Base-by-base conservation (phyloP, 768 basidiomycete species). In the Gelatoporia subvermispora region DNA sequence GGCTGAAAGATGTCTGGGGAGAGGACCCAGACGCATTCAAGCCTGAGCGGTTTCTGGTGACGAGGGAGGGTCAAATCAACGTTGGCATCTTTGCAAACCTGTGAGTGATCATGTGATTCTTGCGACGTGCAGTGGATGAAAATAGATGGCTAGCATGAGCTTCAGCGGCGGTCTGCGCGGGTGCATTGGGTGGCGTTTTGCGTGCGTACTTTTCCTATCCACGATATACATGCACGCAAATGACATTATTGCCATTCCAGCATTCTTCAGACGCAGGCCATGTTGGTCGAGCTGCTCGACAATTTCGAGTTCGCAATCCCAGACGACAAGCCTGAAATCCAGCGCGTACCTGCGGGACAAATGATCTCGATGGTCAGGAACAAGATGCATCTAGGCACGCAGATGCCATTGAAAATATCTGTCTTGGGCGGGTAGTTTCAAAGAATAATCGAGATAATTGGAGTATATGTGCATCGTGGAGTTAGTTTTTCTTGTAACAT, bases 341-440 rank as follows among this genome's bases (percentile, higher is more conserved):
- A 60, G 15, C 60, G 70, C 41, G 54, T 64, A 17, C 61, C 65
- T 4, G 60, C 62, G 1, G 65, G 62, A 0, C 39, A 67, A n/a
- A 66, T 70, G 62, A 42, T 57, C 3, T 69, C 70, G 8, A 63
- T 71, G 56, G 61, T 68, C 16, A 54, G 59, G 47, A 60, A 58
- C 3, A 62, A 60, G 43, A 54, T 60, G 43, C 2, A 51, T 21
- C 49, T 55, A 37, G 65, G 67, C 8, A 43, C 62, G 2, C 64
- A 65, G 52, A 65, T 71, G 67, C 68, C 68, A n/a, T 49, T 72
- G 15, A 52, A 56, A 18, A 59, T 70, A n/a, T n/a, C n/a, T n/a
- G n/a, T n/a, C n/a, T n/a, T n/a, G n/a, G n/a, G n/a, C n/a, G n/a
- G n/a, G n/a, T n/a, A n/a, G n/a, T n/a, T n/a, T n/a, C n/a, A n/a